A percentile compares a stretch with the other conserved stretches of the same genome.
phyloP scores from a whole-genome alignment of 1,284 basidiomycete genomes.

The Kalmanozyma brasiliensis region DNA sequence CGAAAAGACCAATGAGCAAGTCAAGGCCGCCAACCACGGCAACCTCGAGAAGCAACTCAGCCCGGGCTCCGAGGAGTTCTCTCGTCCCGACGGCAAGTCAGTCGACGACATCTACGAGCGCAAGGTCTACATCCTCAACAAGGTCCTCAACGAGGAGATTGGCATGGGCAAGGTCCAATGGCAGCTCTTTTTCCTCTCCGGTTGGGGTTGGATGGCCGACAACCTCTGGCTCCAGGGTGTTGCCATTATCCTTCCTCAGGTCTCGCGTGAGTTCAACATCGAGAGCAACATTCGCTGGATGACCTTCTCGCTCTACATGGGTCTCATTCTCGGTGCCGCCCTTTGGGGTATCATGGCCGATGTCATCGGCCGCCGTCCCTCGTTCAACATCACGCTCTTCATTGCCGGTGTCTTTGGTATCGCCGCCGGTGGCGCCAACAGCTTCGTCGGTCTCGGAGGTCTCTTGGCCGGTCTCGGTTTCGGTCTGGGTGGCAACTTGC shows the following conservation, averaged over 20 bases:
- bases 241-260: constrained; percentile 63
- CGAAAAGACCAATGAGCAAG: constrained; percentile 17
- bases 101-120: constrained; percentile 61
- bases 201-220: constrained; percentile 62
- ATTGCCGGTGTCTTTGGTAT: constrained; percentile 66
- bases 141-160: constrained; percentile 65
- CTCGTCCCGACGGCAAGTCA: constrained; percentile 37
- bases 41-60: constrained; percentile 46
- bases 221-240: constrained; percentile 66
- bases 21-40: constrained; percentile 24
- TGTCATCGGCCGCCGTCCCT: constrained; percentile 63
- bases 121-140: constrained; percentile 66
- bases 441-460: constrained; percentile 61
- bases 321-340: constrained; percentile 64
- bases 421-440: constrained; percentile 60
- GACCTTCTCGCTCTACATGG: constrained; percentile 62
- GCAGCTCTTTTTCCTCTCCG: constrained; percentile 57
- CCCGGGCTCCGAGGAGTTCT: constrained; percentile 11
- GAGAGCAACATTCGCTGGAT: constrained; percentile 50
- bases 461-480: constrained; percentile 62
- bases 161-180: constrained; percentile 64
- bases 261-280: constrained; percentile 60
- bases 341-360: constrained; percentile 66
- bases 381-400: constrained; percentile 66
- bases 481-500: constrained; percentile 65